Evolutionary conservation across 2,329 filamentous ascomycete genomes (phyloP), one percentile per base, ranked within the genome.

Genomic region (Trichophyton benhamiae): DNA sequence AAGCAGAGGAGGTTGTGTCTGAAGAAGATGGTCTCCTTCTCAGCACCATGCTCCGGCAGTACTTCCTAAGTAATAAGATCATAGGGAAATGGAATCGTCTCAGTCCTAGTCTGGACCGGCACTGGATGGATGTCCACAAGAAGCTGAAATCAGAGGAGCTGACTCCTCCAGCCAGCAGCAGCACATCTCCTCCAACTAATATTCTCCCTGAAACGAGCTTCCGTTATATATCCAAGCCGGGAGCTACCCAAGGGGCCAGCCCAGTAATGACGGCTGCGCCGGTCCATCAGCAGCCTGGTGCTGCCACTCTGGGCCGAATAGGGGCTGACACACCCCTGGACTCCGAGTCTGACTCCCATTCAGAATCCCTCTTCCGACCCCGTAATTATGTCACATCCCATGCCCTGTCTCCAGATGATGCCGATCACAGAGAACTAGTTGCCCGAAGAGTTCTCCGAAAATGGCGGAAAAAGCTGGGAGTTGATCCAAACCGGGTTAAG

Each of bases 11-110:
- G 70, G 76, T 96, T 15, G 86, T 96, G 3, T 85, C 84, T 33
- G 90, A 95, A 69, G 91, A 96, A 71, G 91, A 88, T 66, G 91
- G 91, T 2, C 85, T 95, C 15, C 79, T 96, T 61, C 89, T 96
- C 67, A 91, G 87, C 57, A 89, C 88, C 69, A 86, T 96, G 72
- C 79, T 96, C 20, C 84, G 91, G 11, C 91, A 96, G 71, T 96
- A 95, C 74, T 96, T 96, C 74, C 87, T 95, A 81, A 88, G 86
- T 5, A 79, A 95, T 49, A 88, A 89, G 61, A 87, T 91, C 0
- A 76, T 95, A 27, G 88, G 89, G 17, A 83, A 84, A 68, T 96
- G 91, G 91, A 84, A 83, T 63, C 80, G 84, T 62, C 88, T 88
- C 77, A 82, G 86, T 13, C 77, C 80, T 0, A 80, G 79, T 63